Conservation (phyloP, 768 basidiomycete species). For the Amanita phalloides region DNA sequence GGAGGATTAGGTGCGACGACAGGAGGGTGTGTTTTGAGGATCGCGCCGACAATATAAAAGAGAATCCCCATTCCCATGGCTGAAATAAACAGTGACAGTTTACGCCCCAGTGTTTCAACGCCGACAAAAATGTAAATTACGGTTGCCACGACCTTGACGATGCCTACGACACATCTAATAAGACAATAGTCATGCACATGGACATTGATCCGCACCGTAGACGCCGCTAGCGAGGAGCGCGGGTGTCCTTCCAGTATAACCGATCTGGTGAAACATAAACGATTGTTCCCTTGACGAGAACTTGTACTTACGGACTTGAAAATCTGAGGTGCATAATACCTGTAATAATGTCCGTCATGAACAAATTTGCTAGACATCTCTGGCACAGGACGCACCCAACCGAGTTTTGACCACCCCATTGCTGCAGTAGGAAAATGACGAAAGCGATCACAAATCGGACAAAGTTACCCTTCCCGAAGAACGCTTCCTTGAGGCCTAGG, state of each 20-base stretch:
- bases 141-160: constrained; percentile 62
- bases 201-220: constrained; percentile 27
- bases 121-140: constrained; percentile 54
- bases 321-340: constrained; percentile 68
- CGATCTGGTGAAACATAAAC: constrained; percentile 33
- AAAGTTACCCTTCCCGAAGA: constrained; percentile 74
- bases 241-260: constrained; percentile 45
- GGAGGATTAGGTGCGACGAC: constrained; percentile 28
- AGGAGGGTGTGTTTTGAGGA: constrained; percentile 70
- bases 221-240: constrained; percentile 66
- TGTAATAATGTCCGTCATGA: constrained; percentile 9
- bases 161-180: constrained; percentile 13
- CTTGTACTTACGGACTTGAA: constrained; percentile 42
- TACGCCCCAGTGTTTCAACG: constrained; percentile 61
- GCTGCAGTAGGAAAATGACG: constrained; percentile 68
- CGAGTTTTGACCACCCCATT: constrained; percentile 80
- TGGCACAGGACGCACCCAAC: constrained; percentile 31
- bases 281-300: not conserved
- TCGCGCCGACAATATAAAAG: constrained; percentile 79
- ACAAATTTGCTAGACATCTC: not conserved
- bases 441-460: constrained; percentile 81
- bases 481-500: constrained; percentile 58
- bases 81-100: constrained; percentile 59
- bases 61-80: constrained; percentile 69
- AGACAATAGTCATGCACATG: not conserved